These are phyloP conservation scores for Salix udensis DNA, from an alignment of 345 rosid species.

Conservation along the genomic window DNA sequence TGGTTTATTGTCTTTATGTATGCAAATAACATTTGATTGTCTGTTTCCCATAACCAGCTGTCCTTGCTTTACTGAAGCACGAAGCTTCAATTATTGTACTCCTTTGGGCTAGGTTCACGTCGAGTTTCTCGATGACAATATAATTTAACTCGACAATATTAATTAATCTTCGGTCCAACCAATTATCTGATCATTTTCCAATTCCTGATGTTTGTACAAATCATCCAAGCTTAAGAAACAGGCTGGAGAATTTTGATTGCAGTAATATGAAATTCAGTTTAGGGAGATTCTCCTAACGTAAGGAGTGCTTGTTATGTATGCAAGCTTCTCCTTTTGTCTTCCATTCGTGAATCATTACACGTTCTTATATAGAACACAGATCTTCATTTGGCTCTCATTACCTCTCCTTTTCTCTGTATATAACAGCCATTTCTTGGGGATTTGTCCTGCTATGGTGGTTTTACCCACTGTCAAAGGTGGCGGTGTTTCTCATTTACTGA, in stretches of 20 bases:
- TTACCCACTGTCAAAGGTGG: neutral
- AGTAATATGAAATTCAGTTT: neutral
- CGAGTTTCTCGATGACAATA: neutral
- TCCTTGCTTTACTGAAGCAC: constrained; percentile 4
- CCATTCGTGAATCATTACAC: neutral
- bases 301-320: neutral
- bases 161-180: neutral
- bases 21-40: neutral
- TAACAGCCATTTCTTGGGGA: neutral
- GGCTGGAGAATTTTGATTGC: neutral
- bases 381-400: neutral
- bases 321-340: neutral
- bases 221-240: neutral
- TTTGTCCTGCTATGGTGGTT: neutral
- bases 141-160: no score
- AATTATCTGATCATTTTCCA: neutral
- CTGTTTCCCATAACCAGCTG: neutral
- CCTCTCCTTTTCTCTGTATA: neutral
- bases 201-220: neutral
- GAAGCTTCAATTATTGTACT: neutral
- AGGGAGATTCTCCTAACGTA: neutral
- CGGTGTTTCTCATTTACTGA: neutral
- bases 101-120: neutral
- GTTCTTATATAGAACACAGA: neutral
- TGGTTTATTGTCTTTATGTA: neutral